A percentile compares a stretch with the other conserved stretches of the same genome.
Evolutionary conservation across 306 rosid genomes (phyloP).

Genomic region (Prinsepia uniflora): DNA sequence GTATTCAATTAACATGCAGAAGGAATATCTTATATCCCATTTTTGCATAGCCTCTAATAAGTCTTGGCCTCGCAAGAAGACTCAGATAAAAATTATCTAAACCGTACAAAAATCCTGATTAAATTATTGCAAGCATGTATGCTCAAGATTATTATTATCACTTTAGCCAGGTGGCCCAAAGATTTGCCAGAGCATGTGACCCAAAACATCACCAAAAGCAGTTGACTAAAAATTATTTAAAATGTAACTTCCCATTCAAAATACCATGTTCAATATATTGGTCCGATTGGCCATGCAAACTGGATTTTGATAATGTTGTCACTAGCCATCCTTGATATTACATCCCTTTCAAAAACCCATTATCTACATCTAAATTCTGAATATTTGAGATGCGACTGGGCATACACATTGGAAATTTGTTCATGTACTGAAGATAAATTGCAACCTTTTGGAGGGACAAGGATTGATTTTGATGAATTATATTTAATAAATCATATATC

Average conservation of each 20-base stretch:
- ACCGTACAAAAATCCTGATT: neutral
- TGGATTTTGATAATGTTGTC: neutral
- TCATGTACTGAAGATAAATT: constrained; percentile 3
- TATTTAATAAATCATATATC: neutral
- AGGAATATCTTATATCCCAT: neutral
- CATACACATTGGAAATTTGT: neutral
- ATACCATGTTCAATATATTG: neutral
- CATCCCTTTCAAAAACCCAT: neutral
- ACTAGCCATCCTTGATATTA: neutral
- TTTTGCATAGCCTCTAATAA: neutral
- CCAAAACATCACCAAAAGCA: no score
- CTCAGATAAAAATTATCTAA: neutral
- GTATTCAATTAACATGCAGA: constrained; percentile 26
- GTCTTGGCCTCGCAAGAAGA: neutral
- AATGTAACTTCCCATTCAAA: no score
- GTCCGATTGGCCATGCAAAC: neutral
- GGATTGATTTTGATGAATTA: neutral
- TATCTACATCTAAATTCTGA: neutral
- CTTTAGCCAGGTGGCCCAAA: no score
- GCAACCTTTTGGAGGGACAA: constrained; percentile 1
- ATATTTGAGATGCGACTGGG: neutral
- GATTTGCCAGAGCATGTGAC: no score
- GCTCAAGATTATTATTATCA: neutral
- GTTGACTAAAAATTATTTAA: no score
- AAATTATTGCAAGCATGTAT: neutral